phyloP scores from a whole-genome alignment of 1,284 basidiomycete genomes.

The Rhodotorula glutinis region DNA sequence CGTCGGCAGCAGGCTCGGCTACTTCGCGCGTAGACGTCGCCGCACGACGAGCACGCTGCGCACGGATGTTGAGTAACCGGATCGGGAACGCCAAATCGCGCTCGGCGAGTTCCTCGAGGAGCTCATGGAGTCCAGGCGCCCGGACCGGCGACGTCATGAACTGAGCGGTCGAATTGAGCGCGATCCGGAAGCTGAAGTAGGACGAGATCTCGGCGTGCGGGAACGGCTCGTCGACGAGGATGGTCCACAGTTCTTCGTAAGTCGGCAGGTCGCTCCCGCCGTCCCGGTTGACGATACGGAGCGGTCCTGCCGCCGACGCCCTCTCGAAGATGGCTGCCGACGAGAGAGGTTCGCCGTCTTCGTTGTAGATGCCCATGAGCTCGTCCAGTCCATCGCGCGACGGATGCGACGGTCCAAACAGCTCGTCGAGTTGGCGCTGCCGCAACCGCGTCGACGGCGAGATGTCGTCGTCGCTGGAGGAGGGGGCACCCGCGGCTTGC shows the following conservation, averaged over 20 bases:
- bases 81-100: constrained; percentile 17
- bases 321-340: background rate
- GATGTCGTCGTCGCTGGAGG: background rate
- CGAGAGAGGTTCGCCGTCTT: background rate
- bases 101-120: constrained; percentile 10
- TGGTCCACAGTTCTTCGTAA: constrained; percentile 16
- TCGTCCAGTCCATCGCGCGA: background rate
- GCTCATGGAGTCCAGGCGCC: background rate
- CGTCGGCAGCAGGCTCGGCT: too few species aligned
- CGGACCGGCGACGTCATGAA: background rate
- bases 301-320: background rate
- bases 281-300: too few species aligned
- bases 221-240: constrained; percentile 15
- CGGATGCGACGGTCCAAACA: background rate
- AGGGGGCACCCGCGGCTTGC: background rate
- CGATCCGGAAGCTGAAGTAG: constrained; percentile 9
- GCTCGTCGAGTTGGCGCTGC: constrained; percentile 5
- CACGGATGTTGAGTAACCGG: constrained; percentile 5
- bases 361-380: background rate
- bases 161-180: constrained; percentile 5
- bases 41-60: background rate
- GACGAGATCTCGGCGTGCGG: constrained; percentile 10
- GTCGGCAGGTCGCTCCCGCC: constrained; percentile 3
- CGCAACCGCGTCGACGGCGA: constrained; percentile 1
- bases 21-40: too few species aligned